Base-by-base conservation (phyloP, 257 asterid genomes). In the Henckelia pumila region DNA sequence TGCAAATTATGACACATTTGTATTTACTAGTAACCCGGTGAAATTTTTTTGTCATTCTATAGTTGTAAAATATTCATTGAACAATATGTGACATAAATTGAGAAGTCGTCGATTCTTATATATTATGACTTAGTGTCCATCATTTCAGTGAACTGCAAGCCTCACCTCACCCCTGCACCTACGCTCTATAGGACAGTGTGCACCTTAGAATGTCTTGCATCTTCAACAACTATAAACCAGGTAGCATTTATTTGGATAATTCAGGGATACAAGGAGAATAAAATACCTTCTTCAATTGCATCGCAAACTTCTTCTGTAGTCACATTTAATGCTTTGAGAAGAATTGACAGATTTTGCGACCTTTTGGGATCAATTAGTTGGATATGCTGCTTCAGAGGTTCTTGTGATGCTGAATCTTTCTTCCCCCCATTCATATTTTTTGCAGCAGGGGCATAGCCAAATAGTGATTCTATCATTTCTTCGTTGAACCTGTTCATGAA, bases 261-360 rank as follows among this genome's bases (percentile, higher is more conserved):
- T 47, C 22, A 62, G 44, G 64, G 24, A 71, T 55, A 17, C 24
- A 67, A 79, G 50, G 68, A 60, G 56, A 56, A 73, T 25, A 52
- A 56, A 59, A 71, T 50, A 94, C 99, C 97, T 87, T 95, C 97
- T 78, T 87, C 88, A 77, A 95, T 93, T 67, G 98, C 99, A 70
- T 85, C 96, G 65, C 84, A 77, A 71, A 95, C 95, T 91, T 91
- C 99, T 83, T 83, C 87, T 5, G 89, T 87, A 6, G 99, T 95
- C 82, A 95, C 98, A 74, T 84, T 83, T 70, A 91, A 79, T 47
- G 97, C 99, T 82, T 89, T 95, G 49, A 95, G 94, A 75, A 95
- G 79, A 80, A 95, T 95, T 0, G 99, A 76, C 33, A 95, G 82
- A 79, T 95, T 95, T 75, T 95, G 99, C 0, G 97, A 75, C 84